Base-by-base conservation (phyloP, 108 stramenopile species). In the Fragilaria crotonensis region DNA sequence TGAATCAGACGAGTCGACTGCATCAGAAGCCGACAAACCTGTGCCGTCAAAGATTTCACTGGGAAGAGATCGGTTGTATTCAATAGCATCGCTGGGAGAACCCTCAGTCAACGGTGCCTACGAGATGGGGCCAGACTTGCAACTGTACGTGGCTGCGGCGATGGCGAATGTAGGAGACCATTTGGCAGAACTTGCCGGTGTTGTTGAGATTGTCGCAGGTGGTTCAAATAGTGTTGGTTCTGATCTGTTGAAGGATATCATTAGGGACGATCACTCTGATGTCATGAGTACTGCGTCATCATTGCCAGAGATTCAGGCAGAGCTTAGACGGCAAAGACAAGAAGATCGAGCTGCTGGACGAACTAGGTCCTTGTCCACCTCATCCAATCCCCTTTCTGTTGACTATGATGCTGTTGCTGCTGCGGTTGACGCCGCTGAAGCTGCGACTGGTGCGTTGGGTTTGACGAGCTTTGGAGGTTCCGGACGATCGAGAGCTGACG, bases 361-460 rank as follows among this genome's bases (percentile, higher is more conserved):
- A 21, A 57, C 67, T 4, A 25, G 72, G 41, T 63, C 72, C 21
- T 54, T 19, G 23, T 68, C 67, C 3, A 54, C 58, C 0, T 69
- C 18, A 28, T 25, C 71, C 1, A 57, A 31, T 17, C 33, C 80
- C 4, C 77, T 82, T 48, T 69, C 78, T 22, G 80, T 85, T 9
- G 89, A 87, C 64, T 85, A 74, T 36, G 85, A 84, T 57, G 89
- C 89, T 28, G 81, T 90, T 47, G 77, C 70, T 27, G 76, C 83
- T 28, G 89, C 85, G 23, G 83, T 87, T 4, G 49, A 75, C 69
- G 88, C 88, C 7, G 87, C 84, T 14, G 74, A 83, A 57, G 81
- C 87, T 30, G 87, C 81, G 32, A 80, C 81, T 23, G 77, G 73
- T 25, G 77, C 71, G 0, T 49, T 84, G 20, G 83, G 85, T 66